Evolutionary conservation across 2,329 filamentous ascomycete genomes (phyloP), one percentile per base, ranked within the genome.

Genomic region (Xylaria arbuscula): DNA sequence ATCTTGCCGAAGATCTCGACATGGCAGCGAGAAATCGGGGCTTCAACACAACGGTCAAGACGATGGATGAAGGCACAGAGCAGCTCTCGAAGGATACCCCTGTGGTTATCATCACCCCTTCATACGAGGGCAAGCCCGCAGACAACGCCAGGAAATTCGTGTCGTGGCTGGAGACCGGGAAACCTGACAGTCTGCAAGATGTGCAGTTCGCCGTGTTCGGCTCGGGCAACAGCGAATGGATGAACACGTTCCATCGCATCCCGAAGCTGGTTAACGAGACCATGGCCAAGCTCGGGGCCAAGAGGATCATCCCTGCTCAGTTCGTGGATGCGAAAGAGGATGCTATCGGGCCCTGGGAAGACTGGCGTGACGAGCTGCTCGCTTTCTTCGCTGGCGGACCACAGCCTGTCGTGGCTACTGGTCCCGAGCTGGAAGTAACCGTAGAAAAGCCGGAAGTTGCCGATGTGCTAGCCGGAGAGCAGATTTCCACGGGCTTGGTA

Each of bases 171-270:
- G 81, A 84, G 70, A 78, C 74, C 2, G 76, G 83, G 6, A 77
- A 81, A 40, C 59, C 68, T 8, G 80, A 81, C 28, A 50, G 54
- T 2, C 73, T 87, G 9, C 79, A 83, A 19, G 82, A 80, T 22
- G 80, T 85, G 8, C 80, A 81, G n/a, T 88, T 84, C 72, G 83
- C 86, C 8, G 82, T 88, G 11, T 89, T 88, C 74, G 87, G 87
- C 13, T 85, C 82, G 63, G 87, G 87, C 8, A 78, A 81, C 55
- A 74, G 74, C 53, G 81, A 87, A 68, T 89, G 87, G 87, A 77
- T 80, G 0, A 78, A 82, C 36, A 93, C 91, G 0, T 93, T 89
- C 79, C 90, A 93, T 70, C 83, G 83, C 11, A 84, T 93, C 8
- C 92, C 92, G 0, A 91, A 83, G 68, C 80, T 89, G 0, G 82